Evolutionary conservation across 768 basidiomycete genomes (phyloP), one percentile per base, ranked within the genome.

Genomic region (Rhizopogon vinicolor): DNA sequence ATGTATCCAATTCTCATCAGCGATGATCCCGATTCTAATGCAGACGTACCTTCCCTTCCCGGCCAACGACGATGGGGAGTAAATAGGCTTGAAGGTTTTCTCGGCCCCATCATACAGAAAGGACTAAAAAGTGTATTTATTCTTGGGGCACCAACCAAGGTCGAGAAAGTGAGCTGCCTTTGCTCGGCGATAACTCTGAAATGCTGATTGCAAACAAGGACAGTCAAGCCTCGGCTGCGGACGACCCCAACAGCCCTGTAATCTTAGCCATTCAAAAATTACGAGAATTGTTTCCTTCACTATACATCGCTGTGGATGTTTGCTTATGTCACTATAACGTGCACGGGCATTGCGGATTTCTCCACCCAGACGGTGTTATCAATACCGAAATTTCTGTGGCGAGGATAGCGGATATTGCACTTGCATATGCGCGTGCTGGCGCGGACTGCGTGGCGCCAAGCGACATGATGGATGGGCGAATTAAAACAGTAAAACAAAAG

Each of bases 1-100:
- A 98, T 98, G 91, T 99, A 98, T 71, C 97, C 97, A 7, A 94
- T 99, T 64, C 98, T 99, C 70, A 89, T 99, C 64, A 94, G 94
- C 13, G 97, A 99, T 71, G 93, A 98, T 56, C 87, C 93, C 2
- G 80, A 93, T 57, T 91, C 93, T 4, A 82, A 84, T 68, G 86
- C 87, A 46, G 78, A 82, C 57, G 94, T 98, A 60, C 65, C 80
- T 0, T 78, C 84, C 19, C 76, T 98, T 8, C 95, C 94, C 6
- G 91, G 87, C 6, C 95, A 98, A 68, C 82, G 87, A 52, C 75
- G 94, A 44, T 98, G 97, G 97, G 97, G 97, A 9, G 74, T 99
- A 25, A 91, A 98, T 74, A 84, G 81, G 59, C 80, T 99, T n/a
- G 83, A 91, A 57, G 85, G 70, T 22, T 97, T 99, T 74, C 72